A percentile compares a stretch with the other conserved stretches of the same genome.
Conservation (phyloP, 306 rosid species). For the Vigna reflexopilosa region DNA sequence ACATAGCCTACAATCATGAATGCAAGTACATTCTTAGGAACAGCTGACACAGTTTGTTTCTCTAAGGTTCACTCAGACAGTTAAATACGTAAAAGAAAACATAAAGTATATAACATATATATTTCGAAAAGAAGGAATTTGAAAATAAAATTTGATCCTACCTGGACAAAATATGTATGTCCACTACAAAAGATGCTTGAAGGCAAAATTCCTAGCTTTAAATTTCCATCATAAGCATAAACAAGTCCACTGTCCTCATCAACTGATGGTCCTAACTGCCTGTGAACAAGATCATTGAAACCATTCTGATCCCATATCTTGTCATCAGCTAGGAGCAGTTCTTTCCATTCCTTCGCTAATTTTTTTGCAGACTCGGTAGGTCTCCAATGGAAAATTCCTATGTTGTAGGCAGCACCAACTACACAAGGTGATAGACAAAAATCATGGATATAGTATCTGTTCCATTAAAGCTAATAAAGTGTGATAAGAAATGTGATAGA, state of each 20-base stretch:
- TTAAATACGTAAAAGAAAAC: constrained; percentile 36
- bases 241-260: constrained; percentile 78
- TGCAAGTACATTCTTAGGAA: constrained; percentile 39
- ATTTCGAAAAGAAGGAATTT: constrained; percentile 2
- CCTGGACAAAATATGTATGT: constrained; percentile 98
- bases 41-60: constrained; percentile 26
- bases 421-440: constrained; percentile 38
- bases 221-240: constrained; percentile 84
- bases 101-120: neutral
- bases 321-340: constrained; percentile 80
- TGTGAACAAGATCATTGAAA: constrained; percentile 75
- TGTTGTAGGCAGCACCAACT: constrained; percentile 87
- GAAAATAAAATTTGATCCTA: constrained; percentile 35
- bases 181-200: constrained; percentile 96
- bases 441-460: constrained; percentile 23
- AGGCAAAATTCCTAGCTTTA: constrained; percentile 94
- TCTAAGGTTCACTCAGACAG: constrained; percentile 21
- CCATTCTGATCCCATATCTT: constrained; percentile 97
- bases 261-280: constrained; percentile 81
- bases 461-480: constrained; percentile 20
- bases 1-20: constrained; percentile 71
- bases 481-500: neutral
- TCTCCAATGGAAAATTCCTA: constrained; percentile 97
- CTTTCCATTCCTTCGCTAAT: constrained; percentile 88
- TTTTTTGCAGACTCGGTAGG: constrained; percentile 81